These are phyloP conservation scores for Termitomyces sp. DNA, from an alignment of 768 basidiomycete genomes.

Conservation along the genomic window DNA sequence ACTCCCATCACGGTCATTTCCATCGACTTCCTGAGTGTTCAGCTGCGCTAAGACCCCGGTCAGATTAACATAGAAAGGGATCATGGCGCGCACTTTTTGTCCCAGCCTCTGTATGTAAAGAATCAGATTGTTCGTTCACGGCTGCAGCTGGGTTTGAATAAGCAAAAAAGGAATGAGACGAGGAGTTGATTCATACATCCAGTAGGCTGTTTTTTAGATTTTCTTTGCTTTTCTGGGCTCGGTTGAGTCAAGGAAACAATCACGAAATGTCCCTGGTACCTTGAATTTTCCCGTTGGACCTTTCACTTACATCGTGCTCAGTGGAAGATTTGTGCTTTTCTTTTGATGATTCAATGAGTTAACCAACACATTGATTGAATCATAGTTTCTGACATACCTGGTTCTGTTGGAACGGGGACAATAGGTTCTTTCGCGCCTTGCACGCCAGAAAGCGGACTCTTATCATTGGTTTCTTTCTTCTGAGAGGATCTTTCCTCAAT, in stretches of 20 bases:
- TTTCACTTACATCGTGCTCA: not conserved
- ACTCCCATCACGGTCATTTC: not conserved
- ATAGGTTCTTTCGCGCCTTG: not conserved
- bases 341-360: not conserved
- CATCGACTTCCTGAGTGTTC: not conserved
- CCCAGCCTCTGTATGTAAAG: not conserved
- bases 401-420: not conserved
- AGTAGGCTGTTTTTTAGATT: not conserved
- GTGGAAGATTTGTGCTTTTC: not conserved
- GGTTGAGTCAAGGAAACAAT: not conserved
- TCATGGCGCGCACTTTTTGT: not conserved
- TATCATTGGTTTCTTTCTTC: not conserved
- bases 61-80: not conserved
- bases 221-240: slow-evolving; percentile 1
- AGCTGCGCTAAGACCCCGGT: not conserved
- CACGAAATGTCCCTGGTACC: not conserved
- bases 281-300: not conserved
- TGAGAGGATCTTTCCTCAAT: not conserved
- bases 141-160: not conserved
- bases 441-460: not conserved
- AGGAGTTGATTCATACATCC: not conserved
- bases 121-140: not conserved
- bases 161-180: not conserved
- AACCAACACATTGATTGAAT: not conserved
- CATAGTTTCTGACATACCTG: not conserved